phyloP scores from a whole-genome alignment of 805 yeast genomes.

The Huiozyma naganishii region DNA sequence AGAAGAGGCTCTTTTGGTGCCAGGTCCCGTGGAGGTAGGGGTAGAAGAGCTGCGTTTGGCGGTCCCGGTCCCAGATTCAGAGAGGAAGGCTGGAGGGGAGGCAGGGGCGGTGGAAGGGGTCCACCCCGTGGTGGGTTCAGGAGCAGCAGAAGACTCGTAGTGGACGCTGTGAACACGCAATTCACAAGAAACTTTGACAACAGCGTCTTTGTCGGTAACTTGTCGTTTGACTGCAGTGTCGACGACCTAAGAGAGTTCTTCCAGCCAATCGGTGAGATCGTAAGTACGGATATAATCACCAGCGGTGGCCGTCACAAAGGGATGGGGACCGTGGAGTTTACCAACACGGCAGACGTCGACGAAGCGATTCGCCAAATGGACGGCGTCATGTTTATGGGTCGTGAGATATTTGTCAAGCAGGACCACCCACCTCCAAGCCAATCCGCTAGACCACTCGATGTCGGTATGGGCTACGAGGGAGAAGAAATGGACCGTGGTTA shows the following conservation, averaged over 20 bases:
- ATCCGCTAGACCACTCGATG: slow-evolving; percentile 36
- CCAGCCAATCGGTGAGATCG: slow-evolving; percentile 49
- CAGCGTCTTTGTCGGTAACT: slow-evolving; percentile 62
- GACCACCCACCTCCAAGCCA: slow-evolving; percentile 77
- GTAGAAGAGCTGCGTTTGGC: slow-evolving; percentile 11
- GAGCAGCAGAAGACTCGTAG: background rate
- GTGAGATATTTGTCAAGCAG: slow-evolving; percentile 80
- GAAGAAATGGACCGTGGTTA: background rate
- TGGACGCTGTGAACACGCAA: background rate
- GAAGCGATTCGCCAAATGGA: slow-evolving; percentile 61
- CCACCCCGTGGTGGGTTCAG: background rate
- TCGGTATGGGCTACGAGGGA: background rate
- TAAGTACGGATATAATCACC: slow-evolving; percentile 72
- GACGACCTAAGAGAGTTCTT: slow-evolving; percentile 53
- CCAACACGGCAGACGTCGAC: slow-evolving; percentile 49
- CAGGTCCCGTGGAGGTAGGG: slow-evolving; percentile 3
- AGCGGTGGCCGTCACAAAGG: slow-evolving; percentile 74
- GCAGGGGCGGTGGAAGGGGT: slow-evolving; percentile 12
- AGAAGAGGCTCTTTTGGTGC: slow-evolving; percentile 16
- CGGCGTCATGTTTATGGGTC: slow-evolving; percentile 55
- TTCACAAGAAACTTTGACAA: slow-evolving; percentile 50
- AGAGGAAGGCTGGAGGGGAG: slow-evolving; percentile 9
- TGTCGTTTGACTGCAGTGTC: slow-evolving; percentile 54
- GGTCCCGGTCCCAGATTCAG: slow-evolving; percentile 4
- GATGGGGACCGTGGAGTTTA: slow-evolving; percentile 84